A percentile compares a stretch with the other conserved stretches of the same genome.
Evolutionary conservation across 2,329 filamentous ascomycete species (phyloP).

Genomic region (Fusarium sublunatum): DNA sequence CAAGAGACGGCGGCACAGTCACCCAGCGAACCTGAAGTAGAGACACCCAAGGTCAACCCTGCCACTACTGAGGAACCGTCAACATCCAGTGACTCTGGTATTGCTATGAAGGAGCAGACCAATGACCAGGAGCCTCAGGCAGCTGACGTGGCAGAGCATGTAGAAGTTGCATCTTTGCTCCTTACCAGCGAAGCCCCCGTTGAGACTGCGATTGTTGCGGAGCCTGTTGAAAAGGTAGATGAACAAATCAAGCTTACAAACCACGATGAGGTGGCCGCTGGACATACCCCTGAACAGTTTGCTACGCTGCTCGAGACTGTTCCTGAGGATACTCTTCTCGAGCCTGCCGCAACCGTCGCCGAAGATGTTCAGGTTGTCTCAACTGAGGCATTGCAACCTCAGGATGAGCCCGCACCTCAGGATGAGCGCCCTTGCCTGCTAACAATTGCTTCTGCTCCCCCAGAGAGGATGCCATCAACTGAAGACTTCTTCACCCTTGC

Average conservation of each 20-base stretch:
- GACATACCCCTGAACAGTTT: conserved; percentile 19
- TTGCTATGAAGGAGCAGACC: conserved; percentile 34
- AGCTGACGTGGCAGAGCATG: conserved; percentile 9
- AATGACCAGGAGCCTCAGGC: conserved; percentile 28
- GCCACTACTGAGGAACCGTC: conserved; percentile 4
- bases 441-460: conserved; percentile 30
- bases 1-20: conserved; percentile 5
- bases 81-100: conserved; percentile 39
- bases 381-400: conserved; percentile 6
- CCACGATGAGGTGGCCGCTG: conserved; percentile 13
- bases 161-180: conserved; percentile 5
- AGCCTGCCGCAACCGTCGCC: conserved; percentile 15
- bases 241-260: conserved; percentile 9
- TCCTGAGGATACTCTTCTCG: conserved; percentile 35
- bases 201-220: not conserved
- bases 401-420: conserved; percentile 1
- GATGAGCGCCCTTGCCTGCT: conserved; percentile 23
- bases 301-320: conserved; percentile 37
- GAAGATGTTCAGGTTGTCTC: conserved; percentile 13
- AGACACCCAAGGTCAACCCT: conserved; percentile 16
- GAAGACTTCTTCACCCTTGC: conserved; percentile 26
- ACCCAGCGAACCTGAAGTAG: conserved; percentile 21
- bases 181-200: not conserved
- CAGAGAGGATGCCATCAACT: conserved; percentile 28
- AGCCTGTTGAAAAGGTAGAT: conserved; percentile 1